Evolutionary conservation across 192 early-diverging fungal genomes (phyloP), one percentile per base, ranked within the genome.

Genomic region (Coemansia sp.): DNA sequence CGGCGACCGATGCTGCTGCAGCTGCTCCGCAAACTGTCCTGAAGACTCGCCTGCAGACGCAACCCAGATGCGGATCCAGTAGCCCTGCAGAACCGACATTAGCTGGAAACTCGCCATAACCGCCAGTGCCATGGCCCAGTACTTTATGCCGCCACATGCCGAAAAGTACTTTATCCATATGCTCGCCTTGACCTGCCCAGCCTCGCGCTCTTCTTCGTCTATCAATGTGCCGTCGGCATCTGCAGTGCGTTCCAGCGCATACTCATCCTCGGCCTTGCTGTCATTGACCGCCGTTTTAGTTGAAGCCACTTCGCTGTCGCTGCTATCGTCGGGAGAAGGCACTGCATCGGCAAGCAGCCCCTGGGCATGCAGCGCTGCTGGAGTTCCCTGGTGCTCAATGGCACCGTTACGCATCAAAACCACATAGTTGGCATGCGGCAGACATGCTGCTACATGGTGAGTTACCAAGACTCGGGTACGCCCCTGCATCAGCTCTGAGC

Each of bases 391-490:
- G n/a, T 73, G 70, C 31, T 62, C 47, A 11, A 90, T 63, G n/a
- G 71, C 66, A 40, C 87, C 88, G 30, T 85, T 76, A 51, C 81
- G 77, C 72, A 91, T 36, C 34, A 79, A 78, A 26, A 88, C 82
- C 46, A 88, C 63, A 39, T 76, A 64, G 44, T 21, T 0, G 86
- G 81, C 5, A 34, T 85, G 86, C 26, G 70, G 65, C 41, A 90
- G 61, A 38, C 85, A 87, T 28, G 86, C 56, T 7, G 84, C 63
- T 14, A 90, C 85, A 39, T 92, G 87, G 67, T 97, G 96, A 0
- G 93, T 93, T 9, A 96, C 96, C 34, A 99, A 73, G 12, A 99
- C 68, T 2, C 87, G 64, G 0, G 96, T 99, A 8, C 93, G 81
- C 17, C 84, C 81, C 2, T 59, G 60, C 81, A 99, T 81, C 47